Base-by-base conservation (phyloP, 2,329 filamentous ascomycete genomes). In the Aspergillus tubingensis region DNA sequence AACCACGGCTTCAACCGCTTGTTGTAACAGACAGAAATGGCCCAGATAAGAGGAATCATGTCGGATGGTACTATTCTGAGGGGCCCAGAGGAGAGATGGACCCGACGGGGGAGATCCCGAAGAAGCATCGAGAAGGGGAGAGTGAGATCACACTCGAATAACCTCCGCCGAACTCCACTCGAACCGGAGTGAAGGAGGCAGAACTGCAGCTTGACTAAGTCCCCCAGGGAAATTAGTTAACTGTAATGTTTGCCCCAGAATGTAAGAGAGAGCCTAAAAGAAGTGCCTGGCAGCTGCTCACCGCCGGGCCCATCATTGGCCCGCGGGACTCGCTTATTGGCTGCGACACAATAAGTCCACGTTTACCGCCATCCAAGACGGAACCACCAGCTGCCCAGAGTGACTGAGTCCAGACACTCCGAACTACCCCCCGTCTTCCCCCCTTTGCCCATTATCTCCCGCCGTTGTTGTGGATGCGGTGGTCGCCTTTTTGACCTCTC, bases 321-420 rank as follows among this genome's bases (percentile, higher is more conserved):
- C 63, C 58, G 59, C 44, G 62, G 65, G 63, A 66, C 67, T 74
- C 72, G 73, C 75, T 75, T 75, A 71, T 67, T 67, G 51, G 51
- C 52, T 54, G 43, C 62, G 57, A 65, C 70, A 71, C 73, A 74
- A 72, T 74, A 72, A 74, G 74, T 76, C 74, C 73, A 76, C 73
- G 72, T 76, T 67, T 64, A 68, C 67, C 63, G 65, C 65, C 65
- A 69, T 62, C 63, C 27, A 49, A 36, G 56, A 61, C 63, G 62
- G 62, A 62, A 61, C 62, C 57, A 65, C 62, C 58, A 71, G 72
- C 67, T 67, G 60, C 73, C 71, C 70, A 74, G 68, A 67, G 69
- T 63, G 61, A 60, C 58, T 62, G 58, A 67, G 62, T 68, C 69
- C 63, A 68, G 66, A 66, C 68, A 67, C 66, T 67, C 62, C 67